phyloP scores from a whole-genome alignment of 306 rosid genomes.

The Ormosia emarginata region DNA sequence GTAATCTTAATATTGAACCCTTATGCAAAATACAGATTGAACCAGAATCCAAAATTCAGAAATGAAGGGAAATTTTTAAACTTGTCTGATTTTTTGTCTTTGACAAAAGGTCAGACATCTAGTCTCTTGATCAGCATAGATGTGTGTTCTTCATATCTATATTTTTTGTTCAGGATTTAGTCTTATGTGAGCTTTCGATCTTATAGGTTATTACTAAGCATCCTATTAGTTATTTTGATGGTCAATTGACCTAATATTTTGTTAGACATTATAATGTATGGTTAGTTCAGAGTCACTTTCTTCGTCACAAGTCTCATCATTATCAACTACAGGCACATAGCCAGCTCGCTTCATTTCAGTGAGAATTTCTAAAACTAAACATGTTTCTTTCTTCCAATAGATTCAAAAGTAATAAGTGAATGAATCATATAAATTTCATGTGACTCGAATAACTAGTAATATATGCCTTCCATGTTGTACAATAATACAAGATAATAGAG shows the following conservation, averaged over 20 bases:
- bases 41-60: conserved; percentile 56
- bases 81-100: conserved; percentile 67
- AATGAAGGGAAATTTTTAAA: conserved; percentile 44
- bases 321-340: too few species aligned
- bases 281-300: too few species aligned
- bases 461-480: too few species aligned
- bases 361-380: too few species aligned
- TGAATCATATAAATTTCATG: too few species aligned
- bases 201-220: neutral
- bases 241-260: neutral
- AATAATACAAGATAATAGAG: too few species aligned
- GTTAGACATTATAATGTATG: too few species aligned
- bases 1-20: conserved; percentile 72
- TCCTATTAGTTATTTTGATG: neutral
- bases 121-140: conserved; percentile 71
- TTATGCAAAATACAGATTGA: conserved; percentile 16
- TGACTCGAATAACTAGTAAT: too few species aligned
- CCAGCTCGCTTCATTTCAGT: too few species aligned
- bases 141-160: conserved; percentile 39
- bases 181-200: neutral
- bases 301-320: too few species aligned
- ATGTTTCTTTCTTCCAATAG: too few species aligned
- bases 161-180: neutral
- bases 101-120: conserved; percentile 62
- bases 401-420: too few species aligned